Base-by-base conservation (phyloP, 306 rosid species). In the Cajanus cajan region DNA sequence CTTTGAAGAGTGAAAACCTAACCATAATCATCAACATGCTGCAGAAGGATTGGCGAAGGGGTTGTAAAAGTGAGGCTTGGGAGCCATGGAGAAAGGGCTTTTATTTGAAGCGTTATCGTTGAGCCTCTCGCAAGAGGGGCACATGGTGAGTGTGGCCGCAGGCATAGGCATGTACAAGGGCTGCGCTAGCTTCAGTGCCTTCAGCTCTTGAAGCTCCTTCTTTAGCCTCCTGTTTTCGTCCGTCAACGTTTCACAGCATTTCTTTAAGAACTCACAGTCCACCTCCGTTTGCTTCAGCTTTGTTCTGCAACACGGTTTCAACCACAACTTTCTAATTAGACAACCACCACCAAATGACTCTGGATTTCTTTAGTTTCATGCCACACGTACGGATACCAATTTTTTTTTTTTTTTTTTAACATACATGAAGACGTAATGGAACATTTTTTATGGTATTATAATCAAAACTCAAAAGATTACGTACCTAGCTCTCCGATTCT, bases 211-310 rank as follows among this genome's bases (percentile, higher is more conserved):
- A 0, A 95, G 45, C 75, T 95, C 99, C 73, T 91, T 95, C 78
- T 90, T 95, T 7, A 95, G 83, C 82, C 92, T 85, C 61, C 90
- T 80, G 76, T 95, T 95, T 82, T 95, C 99, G n/a, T 93, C 97
- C 3, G 94, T 95, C 74, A 95, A 80, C 0, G 94, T 87, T 74
- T 91, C 98, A 15, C 98, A 95, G 39, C 99, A 93, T 81, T 95
- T 93, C 92, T 95, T 95, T 59, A 95, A 82, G 63, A 91, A 87
- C 77, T 95, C 99, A 41, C 94, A 95, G 36, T 95, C 98, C 65
- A 93, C 93, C 76, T 95, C 99, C 2, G 99, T 95, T 78, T 95
- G 99, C 87, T 95, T 95, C 75, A 95, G 90, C 87, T 95, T 95
- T 55, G 99, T 95, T 85, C 99, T 94, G 89, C 31, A 45, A n/a